Conservation (phyloP, 306 rosid genomes). For the Fagus crenata region DNA sequence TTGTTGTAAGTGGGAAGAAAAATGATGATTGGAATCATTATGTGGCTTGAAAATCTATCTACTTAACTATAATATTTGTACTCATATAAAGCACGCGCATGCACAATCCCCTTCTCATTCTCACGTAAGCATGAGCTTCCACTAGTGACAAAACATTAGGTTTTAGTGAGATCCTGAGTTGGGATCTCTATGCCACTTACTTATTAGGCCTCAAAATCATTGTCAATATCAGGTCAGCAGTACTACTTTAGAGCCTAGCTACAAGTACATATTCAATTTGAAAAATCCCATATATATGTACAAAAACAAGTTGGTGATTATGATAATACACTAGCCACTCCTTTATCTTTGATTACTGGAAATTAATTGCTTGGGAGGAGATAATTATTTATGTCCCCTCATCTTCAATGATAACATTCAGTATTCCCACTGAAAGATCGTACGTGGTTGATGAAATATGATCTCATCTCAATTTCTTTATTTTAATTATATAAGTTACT, state of each 20-base stretch:
- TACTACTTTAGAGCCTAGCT: too few species aligned
- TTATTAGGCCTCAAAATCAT: too few species aligned
- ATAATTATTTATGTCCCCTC: neutral
- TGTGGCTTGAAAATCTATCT: slow-evolving; percentile 39
- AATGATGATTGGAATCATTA: slow-evolving; percentile 50
- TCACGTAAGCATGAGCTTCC: slow-evolving; percentile 46
- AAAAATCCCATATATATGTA: too few species aligned
- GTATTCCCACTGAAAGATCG: neutral
- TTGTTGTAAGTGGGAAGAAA: slow-evolving; percentile 47
- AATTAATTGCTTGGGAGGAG: neutral
- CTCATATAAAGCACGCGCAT: slow-evolving; percentile 55
- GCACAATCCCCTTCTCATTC: slow-evolving; percentile 30
- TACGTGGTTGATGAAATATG: neutral
- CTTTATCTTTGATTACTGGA: too few species aligned
- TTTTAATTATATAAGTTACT: neutral
- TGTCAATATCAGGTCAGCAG: too few species aligned
- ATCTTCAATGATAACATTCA: neutral
- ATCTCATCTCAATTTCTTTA: slow-evolving; percentile 11
- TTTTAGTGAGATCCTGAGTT: slow-evolving; percentile 4
- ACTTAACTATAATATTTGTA: slow-evolving; percentile 23
- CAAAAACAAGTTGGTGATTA: too few species aligned
- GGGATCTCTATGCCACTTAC: neutral
- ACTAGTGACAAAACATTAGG: slow-evolving; percentile 14
- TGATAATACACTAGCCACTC: too few species aligned
- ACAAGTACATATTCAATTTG: too few species aligned